phyloP scores from a whole-genome alignment of 805 yeast species.

The Wickerhamiella lipophila region DNA sequence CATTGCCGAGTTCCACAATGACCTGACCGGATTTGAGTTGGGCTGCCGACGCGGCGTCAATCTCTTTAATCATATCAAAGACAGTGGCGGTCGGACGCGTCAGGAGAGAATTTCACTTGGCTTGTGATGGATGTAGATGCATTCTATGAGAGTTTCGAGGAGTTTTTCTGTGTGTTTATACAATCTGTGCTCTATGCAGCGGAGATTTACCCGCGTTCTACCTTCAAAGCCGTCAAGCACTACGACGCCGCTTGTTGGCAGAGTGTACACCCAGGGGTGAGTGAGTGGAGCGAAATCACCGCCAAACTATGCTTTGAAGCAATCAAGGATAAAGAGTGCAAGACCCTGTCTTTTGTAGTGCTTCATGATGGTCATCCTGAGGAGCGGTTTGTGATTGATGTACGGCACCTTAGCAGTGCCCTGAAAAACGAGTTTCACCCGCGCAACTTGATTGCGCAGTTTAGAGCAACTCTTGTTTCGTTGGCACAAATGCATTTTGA shows the following conservation, averaged over 20 bases:
- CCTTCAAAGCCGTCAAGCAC: slow-evolving; percentile 35
- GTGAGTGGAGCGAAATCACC: slow-evolving; percentile 33
- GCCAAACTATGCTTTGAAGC: slow-evolving; percentile 25
- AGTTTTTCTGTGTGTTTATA: slow-evolving; percentile 38
- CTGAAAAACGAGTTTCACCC: slow-evolving; percentile 10
- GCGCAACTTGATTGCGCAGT: slow-evolving; percentile 13
- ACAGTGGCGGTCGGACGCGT: neutral
- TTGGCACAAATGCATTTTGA: slow-evolving; percentile 2
- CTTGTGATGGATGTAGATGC: slow-evolving; percentile 16
- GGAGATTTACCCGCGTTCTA: slow-evolving; percentile 39
- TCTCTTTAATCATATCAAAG: slow-evolving; percentile 28
- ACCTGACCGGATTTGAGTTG: slow-evolving; percentile 88
- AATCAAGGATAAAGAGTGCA: neutral
- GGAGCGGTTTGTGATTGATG: slow-evolving; percentile 33
- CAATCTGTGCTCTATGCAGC: slow-evolving; percentile 46
- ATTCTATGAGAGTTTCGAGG: slow-evolving; percentile 30
- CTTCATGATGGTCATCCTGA: slow-evolving; percentile 27
- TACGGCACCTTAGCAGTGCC: slow-evolving; percentile 26
- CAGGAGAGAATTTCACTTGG: neutral
- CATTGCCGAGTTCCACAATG: slow-evolving; percentile 61
- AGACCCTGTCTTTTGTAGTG: slow-evolving; percentile 27
- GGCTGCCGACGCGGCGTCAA: slow-evolving; percentile 46
- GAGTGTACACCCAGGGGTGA: slow-evolving; percentile 38
- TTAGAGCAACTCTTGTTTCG: slow-evolving; percentile 14
- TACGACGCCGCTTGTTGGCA: slow-evolving; percentile 35